phyloP scores from a whole-genome alignment of 306 rosid species.

The Cicer judaicum region DNA sequence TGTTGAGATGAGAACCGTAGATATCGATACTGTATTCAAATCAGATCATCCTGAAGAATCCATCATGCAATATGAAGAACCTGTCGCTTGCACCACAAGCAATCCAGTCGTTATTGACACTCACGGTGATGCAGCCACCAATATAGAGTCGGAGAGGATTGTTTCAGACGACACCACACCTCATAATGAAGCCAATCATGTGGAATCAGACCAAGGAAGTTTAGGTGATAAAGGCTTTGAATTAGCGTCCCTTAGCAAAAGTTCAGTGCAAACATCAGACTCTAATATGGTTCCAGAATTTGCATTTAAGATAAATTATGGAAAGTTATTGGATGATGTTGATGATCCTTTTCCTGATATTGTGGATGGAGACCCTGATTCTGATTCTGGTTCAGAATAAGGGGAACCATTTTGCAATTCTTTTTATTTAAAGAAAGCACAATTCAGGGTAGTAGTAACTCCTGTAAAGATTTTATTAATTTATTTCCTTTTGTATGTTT shows the following conservation, averaged over 20 bases:
- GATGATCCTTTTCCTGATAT: conserved; percentile 78
- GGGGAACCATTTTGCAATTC: conserved; percentile 5
- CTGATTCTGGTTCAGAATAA: conserved; percentile 67
- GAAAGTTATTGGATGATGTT: conserved; percentile 37
- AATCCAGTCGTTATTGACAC: conserved; percentile 26
- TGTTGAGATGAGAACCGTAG: conserved; percentile 45
- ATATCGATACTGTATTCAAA: conserved; percentile 44
- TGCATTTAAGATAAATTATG: conserved; percentile 39
- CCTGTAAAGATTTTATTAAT: background rate
- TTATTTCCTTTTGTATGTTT: background rate
- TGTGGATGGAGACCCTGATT: conserved; percentile 71
- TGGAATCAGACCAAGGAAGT: conserved; percentile 39
- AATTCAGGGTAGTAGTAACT: background rate
- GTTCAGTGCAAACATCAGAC: conserved; percentile 37
- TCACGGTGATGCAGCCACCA: conserved; percentile 31
- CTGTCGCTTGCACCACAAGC: conserved; percentile 33
- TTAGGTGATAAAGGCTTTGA: conserved; percentile 22
- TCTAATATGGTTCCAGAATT: conserved; percentile 36
- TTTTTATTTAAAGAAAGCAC: conserved; percentile 12
- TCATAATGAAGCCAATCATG: conserved; percentile 42
- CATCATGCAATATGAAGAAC: conserved; percentile 40
- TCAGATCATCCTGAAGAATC: conserved; percentile 42
- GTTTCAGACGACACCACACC: conserved; percentile 35
- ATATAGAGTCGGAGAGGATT: conserved; percentile 38
- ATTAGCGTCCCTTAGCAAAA: conserved; percentile 35